These are phyloP conservation scores for Pseudomassariella vexata DNA, from an alignment of 2,329 filamentous ascomycete genomes.

Conservation along the genomic window DNA sequence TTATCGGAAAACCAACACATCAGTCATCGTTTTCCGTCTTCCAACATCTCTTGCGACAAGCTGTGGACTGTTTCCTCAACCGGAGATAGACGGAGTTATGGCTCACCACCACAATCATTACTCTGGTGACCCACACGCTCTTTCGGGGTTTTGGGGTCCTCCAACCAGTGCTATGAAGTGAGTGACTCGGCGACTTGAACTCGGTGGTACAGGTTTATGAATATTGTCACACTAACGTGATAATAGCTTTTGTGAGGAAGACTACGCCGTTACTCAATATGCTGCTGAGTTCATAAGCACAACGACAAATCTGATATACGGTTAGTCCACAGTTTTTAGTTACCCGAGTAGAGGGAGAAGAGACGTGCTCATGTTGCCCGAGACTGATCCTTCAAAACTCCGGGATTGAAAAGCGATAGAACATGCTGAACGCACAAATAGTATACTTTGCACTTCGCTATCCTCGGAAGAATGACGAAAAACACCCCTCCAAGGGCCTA, in stretches of 20 bases:
- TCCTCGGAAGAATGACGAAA: conserved; percentile 21
- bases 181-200: too few species aligned
- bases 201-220: too few species aligned
- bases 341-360: neutral
- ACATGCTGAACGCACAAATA: conserved; percentile 11
- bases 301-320: conserved; percentile 42
- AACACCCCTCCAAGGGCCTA: conserved; percentile 17
- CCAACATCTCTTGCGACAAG: too few species aligned
- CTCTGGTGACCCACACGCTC: too few species aligned
- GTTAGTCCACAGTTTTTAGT: conserved; percentile 27
- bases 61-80: too few species aligned
- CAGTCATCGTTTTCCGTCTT: too few species aligned
- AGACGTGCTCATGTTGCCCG: neutral
- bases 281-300: conserved; percentile 49
- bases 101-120: too few species aligned
- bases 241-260: conserved; percentile 37
- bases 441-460: conserved; percentile 35
- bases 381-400: neutral
- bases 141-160: too few species aligned
- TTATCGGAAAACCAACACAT: too few species aligned
- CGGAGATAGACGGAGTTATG: too few species aligned
- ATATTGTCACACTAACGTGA: too few species aligned
- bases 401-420: neutral
- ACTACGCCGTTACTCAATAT: conserved; percentile 46
- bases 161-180: too few species aligned